Percentiles rank a stretch among this genome's conserved stretches.
Conservation (phyloP, 805 yeast species). For the Cyberlindnera euphorbiiphila region DNA sequence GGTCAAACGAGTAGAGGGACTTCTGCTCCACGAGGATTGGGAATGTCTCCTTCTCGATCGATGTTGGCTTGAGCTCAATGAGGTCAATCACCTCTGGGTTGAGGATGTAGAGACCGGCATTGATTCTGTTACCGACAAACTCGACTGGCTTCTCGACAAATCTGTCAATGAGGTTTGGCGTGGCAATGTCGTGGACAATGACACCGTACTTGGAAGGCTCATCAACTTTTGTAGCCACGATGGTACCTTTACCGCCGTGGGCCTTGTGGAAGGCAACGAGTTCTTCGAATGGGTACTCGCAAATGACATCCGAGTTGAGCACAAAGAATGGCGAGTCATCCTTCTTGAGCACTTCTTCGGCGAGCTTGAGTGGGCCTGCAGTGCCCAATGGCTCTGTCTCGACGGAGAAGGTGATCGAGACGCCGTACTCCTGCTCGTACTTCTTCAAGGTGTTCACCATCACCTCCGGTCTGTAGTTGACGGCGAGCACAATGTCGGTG, state of each 20-base stretch:
- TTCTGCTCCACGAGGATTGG: slow-evolving; percentile 89
- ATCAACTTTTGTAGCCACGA: slow-evolving; percentile 98
- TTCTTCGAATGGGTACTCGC: slow-evolving; percentile 96
- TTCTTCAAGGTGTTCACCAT: slow-evolving; percentile 94
- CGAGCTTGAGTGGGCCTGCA: slow-evolving; percentile 98
- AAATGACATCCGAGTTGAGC: slow-evolving; percentile 95
- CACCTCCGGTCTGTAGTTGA: slow-evolving; percentile 98
- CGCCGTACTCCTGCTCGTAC: slow-evolving; percentile 94
- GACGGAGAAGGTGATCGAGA: slow-evolving; percentile 91
- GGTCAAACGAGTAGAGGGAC: slow-evolving; percentile 88
- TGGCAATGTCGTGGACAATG: slow-evolving; percentile 94
- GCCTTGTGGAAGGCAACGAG: slow-evolving; percentile 88
- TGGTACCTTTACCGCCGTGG: slow-evolving; percentile 97
- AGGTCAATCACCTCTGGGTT: slow-evolving; percentile 97
- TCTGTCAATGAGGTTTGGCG: slow-evolving; percentile 94
- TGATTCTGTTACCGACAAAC: slow-evolving; percentile 99
- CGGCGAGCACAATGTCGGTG: slow-evolving; percentile 97
- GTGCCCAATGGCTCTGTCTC: slow-evolving; percentile 99
- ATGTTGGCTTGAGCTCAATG: slow-evolving; percentile 97
- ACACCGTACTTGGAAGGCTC: slow-evolving; percentile 99
- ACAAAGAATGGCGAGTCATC: slow-evolving; percentile 97
- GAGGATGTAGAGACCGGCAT: slow-evolving; percentile 97
- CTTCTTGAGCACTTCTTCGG: slow-evolving; percentile 89
- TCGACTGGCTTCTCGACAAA: slow-evolving; percentile 99
- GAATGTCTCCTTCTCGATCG: slow-evolving; percentile 99